Evolutionary conservation across 352 stramenopile species (phyloP).

Genomic region (Pelagophyceae sp.): DNA sequence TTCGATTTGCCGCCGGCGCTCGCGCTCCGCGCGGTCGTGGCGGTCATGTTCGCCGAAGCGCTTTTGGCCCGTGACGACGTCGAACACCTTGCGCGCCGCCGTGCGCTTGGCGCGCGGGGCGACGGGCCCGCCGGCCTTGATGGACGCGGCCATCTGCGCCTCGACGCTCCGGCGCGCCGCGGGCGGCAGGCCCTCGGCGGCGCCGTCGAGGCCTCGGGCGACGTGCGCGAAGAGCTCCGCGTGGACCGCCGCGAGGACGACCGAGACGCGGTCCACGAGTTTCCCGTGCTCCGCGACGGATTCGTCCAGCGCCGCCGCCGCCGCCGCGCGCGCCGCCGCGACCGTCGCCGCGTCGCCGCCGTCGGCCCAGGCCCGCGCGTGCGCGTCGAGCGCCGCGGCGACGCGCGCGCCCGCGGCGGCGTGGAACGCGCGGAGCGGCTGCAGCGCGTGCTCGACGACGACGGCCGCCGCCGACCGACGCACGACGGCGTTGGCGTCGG

Average conservation of each 20-base stretch:
- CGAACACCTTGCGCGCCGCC: neutral
- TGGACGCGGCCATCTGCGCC: neutral
- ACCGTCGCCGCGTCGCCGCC: neutral
- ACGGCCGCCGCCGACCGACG: neutral
- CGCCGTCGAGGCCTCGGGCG: neutral
- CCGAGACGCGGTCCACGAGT: neutral
- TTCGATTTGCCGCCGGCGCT: too few species aligned
- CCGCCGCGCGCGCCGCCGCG: neutral
- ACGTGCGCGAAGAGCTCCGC: neutral
- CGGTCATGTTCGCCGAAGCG: too few species aligned
- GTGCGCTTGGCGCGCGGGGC: neutral
- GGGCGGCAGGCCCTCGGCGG: neutral
- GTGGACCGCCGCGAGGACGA: neutral
- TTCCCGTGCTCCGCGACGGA: neutral
- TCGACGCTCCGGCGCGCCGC: neutral
- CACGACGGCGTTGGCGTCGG: neutral
- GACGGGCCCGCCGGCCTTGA: neutral
- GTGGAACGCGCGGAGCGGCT: neutral
- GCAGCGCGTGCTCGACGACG: neutral
- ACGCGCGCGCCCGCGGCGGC: neutral
- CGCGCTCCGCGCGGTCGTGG: too few species aligned
- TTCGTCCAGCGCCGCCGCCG: neutral
- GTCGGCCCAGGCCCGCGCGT: neutral
- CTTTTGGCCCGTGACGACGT: neutral
- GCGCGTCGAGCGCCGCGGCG: neutral